phyloP scores from a whole-genome alignment of 2,329 filamentous ascomycete species.

The Pezicula carpinea region DNA sequence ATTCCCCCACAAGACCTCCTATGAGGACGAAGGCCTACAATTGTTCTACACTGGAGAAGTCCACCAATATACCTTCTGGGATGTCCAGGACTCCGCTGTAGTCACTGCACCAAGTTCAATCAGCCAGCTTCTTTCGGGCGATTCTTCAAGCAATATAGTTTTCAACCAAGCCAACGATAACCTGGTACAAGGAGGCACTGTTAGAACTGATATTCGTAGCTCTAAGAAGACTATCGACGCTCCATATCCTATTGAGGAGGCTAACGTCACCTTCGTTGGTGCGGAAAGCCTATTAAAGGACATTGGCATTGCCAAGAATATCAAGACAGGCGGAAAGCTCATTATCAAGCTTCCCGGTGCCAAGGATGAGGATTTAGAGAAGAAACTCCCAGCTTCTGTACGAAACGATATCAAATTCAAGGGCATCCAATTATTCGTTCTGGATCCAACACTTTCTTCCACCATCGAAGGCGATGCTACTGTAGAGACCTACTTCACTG shows the following conservation, averaged over 20 bases:
- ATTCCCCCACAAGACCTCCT: slow-evolving; percentile 42
- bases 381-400: slow-evolving; percentile 68
- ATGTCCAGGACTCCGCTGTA: slow-evolving; percentile 70
- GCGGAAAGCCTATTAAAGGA: slow-evolving; percentile 76
- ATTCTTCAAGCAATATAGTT: slow-evolving; percentile 58
- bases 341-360: slow-evolving; percentile 72
- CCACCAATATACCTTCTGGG: slow-evolving; percentile 92
- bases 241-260: slow-evolving; percentile 73
- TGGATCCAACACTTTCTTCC: slow-evolving; percentile 67
- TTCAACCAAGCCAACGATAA: slow-evolving; percentile 60
- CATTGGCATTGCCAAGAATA: slow-evolving; percentile 65
- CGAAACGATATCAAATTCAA: slow-evolving; percentile 69
- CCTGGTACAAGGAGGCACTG: slow-evolving; percentile 68
- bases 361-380: slow-evolving; percentile 87
- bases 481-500: slow-evolving; percentile 62
- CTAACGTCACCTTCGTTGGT: slow-evolving; percentile 74
- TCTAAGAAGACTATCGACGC: slow-evolving; percentile 81
- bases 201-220: slow-evolving; percentile 80
- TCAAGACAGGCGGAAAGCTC: slow-evolving; percentile 67
- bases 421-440: slow-evolving; percentile 64
- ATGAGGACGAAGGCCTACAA: slow-evolving; percentile 21
- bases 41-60: slow-evolving; percentile 54
- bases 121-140: slow-evolving; percentile 63
- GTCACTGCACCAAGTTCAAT: slow-evolving; percentile 59
- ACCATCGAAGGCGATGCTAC: slow-evolving; percentile 61